A percentile compares a stretch with the other conserved stretches of the same genome.
Conservation (phyloP, 2,329 filamentous ascomycete genomes). For the Aspergillus fischeri region DNA sequence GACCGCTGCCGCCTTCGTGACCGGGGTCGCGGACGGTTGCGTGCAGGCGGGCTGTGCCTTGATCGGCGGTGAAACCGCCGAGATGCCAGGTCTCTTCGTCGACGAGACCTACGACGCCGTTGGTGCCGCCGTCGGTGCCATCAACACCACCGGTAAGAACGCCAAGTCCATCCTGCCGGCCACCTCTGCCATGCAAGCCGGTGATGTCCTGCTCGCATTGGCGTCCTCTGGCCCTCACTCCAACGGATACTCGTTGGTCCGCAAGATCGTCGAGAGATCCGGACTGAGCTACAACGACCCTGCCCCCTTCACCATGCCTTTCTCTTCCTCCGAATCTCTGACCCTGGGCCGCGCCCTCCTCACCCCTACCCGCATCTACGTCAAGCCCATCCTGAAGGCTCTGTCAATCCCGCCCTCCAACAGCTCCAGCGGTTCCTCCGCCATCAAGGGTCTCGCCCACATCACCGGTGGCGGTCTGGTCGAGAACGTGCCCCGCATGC, state of each 20-base stretch:
- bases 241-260: slow-evolving; percentile 95
- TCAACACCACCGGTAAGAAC: slow-evolving; percentile 51
- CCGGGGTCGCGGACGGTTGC: slow-evolving; percentile 86
- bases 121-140: slow-evolving; percentile 82
- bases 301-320: slow-evolving; percentile 70
- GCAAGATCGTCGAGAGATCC: slow-evolving; percentile 74
- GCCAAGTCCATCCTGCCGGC: slow-evolving; percentile 68
- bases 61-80: slow-evolving; percentile 95
- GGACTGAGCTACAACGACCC: slow-evolving; percentile 66
- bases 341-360: slow-evolving; percentile 71
- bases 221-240: slow-evolving; percentile 86
- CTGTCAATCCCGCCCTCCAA: slow-evolving; percentile 47
- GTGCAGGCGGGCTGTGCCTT: slow-evolving; percentile 79
- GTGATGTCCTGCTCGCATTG: slow-evolving; percentile 82
- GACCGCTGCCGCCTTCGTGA: slow-evolving; percentile 78
- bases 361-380: slow-evolving; percentile 90
- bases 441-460: slow-evolving; percentile 87
- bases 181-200: slow-evolving; percentile 68
- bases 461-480: slow-evolving; percentile 92
- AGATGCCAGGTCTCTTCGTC: slow-evolving; percentile 95
- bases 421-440: slow-evolving; percentile 39
- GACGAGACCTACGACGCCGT: slow-evolving; percentile 89
- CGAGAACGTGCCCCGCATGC: slow-evolving; percentile 93
- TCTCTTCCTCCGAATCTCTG: slow-evolving; percentile 66
- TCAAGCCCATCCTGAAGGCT: slow-evolving; percentile 70